phyloP scores from a whole-genome alignment of 176 grass and related monocot genomes.

The Neostapfia colusana region DNA sequence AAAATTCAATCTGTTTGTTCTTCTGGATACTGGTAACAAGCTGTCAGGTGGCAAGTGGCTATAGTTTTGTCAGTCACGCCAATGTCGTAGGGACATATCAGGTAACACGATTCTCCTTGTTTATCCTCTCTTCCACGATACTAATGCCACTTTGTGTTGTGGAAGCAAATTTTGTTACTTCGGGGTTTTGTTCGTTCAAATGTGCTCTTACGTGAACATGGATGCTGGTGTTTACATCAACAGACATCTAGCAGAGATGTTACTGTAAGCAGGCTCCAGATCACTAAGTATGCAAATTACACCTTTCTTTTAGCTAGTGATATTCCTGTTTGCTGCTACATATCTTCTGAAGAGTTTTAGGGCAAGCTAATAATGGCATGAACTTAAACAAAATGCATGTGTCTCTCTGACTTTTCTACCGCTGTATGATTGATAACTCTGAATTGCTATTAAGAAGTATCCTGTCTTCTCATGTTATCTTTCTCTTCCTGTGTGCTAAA shows the following conservation, averaged over 20 bases:
- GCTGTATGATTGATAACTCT: not conserved
- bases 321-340: slow-evolving; percentile 36
- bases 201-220: slow-evolving; percentile 59
- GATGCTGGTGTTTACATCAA: slow-evolving; percentile 56
- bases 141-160: slow-evolving; percentile 53
- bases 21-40: slow-evolving; percentile 37
- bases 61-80: slow-evolving; percentile 23
- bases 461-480: not conserved
- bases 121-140: slow-evolving; percentile 22
- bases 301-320: slow-evolving; percentile 29
- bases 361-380: not conserved
- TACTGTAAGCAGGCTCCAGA: slow-evolving; percentile 46
- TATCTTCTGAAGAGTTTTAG: slow-evolving; percentile 6
- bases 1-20: slow-evolving; percentile 17
- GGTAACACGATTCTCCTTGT: slow-evolving; percentile 42
- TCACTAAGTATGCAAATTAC: slow-evolving; percentile 51
- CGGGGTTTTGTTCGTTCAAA: slow-evolving; percentile 40
- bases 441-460: not conserved
- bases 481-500: not conserved
- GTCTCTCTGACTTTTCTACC: not conserved
- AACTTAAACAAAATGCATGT: slow-evolving; percentile 1
- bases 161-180: slow-evolving; percentile 44
- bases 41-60: slow-evolving; percentile 42
- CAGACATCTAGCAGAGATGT: slow-evolving; percentile 52
- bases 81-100: slow-evolving; percentile 26